These are phyloP conservation scores for Dendrobium officinale DNA, from an alignment of 106 monocot genomes.

Conservation along the genomic window DNA sequence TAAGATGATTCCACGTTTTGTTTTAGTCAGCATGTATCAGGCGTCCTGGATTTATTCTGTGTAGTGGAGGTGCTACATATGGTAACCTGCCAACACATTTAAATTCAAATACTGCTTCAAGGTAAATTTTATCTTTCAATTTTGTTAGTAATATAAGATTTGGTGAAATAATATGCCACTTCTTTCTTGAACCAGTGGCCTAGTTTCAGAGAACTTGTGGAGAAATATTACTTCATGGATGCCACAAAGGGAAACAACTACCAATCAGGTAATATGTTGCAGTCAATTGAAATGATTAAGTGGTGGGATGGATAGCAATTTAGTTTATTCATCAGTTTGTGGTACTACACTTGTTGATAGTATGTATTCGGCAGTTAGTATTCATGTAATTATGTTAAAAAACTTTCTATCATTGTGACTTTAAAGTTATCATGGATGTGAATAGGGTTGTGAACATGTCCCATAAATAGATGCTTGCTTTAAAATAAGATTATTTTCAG, in stretches of 20 bases:
- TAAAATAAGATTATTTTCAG: neutral
- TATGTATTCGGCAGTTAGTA: neutral
- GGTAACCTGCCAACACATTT: slow-evolving; percentile 78
- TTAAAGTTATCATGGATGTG: neutral
- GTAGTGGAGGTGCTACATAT: slow-evolving; percentile 83
- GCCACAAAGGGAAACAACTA: slow-evolving; percentile 48
- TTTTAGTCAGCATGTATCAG: slow-evolving; percentile 80
- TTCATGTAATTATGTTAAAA: neutral
- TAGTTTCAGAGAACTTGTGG: slow-evolving; percentile 52
- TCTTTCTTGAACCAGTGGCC: slow-evolving; percentile 28
- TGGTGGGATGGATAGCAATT: neutral
- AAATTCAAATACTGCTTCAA: slow-evolving; percentile 38
- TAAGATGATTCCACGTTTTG: neutral
- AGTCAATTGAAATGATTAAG: neutral
- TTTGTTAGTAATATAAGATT: slow-evolving; percentile 6
- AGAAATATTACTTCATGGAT: slow-evolving; percentile 92
- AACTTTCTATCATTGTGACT: neutral
- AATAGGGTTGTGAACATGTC: neutral
- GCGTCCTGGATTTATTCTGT: slow-evolving; percentile 84
- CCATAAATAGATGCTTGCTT: neutral
- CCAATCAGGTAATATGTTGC: slow-evolving; percentile 35
- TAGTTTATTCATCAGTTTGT: neutral
- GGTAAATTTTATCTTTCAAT: slow-evolving; percentile 29
- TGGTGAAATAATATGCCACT: neutral
- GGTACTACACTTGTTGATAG: neutral